phyloP scores from a whole-genome alignment of 1,284 basidiomycete species.

The Boletus sp. region DNA sequence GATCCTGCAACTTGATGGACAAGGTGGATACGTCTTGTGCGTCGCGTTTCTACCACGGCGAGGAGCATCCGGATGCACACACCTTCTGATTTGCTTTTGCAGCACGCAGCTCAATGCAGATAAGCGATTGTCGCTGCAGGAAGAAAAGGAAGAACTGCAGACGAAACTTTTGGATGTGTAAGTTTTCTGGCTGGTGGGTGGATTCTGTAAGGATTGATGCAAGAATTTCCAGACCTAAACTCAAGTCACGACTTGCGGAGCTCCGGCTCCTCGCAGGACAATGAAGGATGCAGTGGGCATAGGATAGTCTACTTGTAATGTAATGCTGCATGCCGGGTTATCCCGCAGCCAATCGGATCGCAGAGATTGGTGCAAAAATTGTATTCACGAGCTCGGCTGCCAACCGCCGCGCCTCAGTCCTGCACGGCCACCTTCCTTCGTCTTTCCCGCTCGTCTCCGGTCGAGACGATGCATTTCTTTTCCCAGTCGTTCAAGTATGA shows the following conservation, averaged over 20 bases:
- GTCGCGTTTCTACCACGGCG: conserved; percentile 37
- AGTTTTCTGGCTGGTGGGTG: conserved; percentile 13
- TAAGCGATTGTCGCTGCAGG: conserved; percentile 88
- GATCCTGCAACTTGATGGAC: conserved; percentile 88
- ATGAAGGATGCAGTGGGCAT: conserved; percentile 4
- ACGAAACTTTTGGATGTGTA: conserved; percentile 81
- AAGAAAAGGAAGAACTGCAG: conserved; percentile 89
- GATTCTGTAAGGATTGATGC: conserved; percentile 9
- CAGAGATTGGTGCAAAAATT: conserved; percentile 17
- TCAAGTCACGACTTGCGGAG: conserved; percentile 78
- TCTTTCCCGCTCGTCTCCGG: conserved; percentile 15
- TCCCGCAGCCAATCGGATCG: conserved; percentile 38
- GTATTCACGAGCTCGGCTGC: conserved; percentile 15
- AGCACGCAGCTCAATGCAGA: conserved; percentile 92
- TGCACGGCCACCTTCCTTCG: conserved; percentile 33
- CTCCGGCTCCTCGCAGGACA: conserved; percentile 43
- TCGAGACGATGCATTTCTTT: conserved; percentile 68
- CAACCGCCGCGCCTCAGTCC: conserved; percentile 19
- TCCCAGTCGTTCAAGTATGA: conserved; percentile 75
- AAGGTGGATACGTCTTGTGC: conserved; percentile 85
- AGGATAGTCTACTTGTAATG: too few relatives aligned
- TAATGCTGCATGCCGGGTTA: conserved; percentile 16
- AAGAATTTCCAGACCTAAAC: conserved; percentile 64
- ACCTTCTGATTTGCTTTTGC: conserved; percentile 12
- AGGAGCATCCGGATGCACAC: not conserved